phyloP scores from a whole-genome alignment of 192 early-diverging fungal genomes.

The Umbelopsis ramanniana region DNA sequence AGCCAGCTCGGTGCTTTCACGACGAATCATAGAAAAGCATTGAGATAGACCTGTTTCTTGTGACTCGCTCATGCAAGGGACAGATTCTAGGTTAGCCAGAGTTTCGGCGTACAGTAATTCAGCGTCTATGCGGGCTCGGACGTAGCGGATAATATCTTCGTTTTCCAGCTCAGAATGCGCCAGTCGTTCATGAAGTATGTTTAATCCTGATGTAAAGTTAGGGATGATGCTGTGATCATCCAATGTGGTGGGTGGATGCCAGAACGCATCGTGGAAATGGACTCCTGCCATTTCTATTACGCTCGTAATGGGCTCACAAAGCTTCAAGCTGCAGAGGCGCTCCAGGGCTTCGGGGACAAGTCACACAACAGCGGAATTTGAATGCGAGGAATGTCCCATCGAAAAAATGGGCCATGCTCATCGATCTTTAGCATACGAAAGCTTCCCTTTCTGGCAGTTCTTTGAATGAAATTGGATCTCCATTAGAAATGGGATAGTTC shows the following conservation, averaged over 20 bases:
- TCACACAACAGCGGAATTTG: too few species aligned
- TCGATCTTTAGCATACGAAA: too few species aligned
- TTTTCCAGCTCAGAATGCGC: conserved; percentile 55
- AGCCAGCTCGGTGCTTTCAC: conserved; percentile 50
- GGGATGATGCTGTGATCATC: conserved; percentile 23
- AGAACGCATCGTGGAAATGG: conserved; percentile 34
- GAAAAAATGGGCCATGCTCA: too few species aligned
- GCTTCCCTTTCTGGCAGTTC: too few species aligned
- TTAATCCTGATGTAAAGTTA: conserved; percentile 48
- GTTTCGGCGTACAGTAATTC: conserved; percentile 42
- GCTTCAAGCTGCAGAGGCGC: too few species aligned
- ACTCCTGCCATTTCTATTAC: not conserved
- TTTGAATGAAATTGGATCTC: too few species aligned
- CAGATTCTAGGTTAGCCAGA: conserved; percentile 20
- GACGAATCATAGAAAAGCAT: conserved; percentile 52
- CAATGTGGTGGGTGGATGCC: conserved; percentile 25
- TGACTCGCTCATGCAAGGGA: conserved; percentile 45
- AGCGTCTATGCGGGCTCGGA: conserved; percentile 48
- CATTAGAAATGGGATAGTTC: not conserved
- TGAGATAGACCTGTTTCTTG: conserved; percentile 50
- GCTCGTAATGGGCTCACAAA: not conserved
- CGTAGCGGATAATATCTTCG: conserved; percentile 51
- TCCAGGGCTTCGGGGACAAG: too few species aligned
- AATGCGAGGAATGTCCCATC: too few species aligned
- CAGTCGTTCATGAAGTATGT: conserved; percentile 55